Base-by-base conservation (phyloP, 192 early-diverging fungal species). In the Coemansia sp. region DNA sequence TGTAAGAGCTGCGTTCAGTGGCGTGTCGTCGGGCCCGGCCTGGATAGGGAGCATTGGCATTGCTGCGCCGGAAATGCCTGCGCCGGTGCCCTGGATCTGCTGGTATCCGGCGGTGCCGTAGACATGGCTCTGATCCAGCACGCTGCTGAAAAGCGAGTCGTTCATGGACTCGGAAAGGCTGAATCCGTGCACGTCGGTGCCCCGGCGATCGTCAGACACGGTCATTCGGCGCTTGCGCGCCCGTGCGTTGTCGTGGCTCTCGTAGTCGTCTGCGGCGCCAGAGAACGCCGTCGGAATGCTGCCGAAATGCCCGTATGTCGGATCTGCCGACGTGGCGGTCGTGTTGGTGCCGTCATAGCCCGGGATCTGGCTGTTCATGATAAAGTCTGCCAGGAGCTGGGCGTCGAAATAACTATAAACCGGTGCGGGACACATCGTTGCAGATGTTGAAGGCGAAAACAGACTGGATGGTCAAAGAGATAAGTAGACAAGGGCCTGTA, bases 331-430 rank as follows among this genome's bases (percentile, higher is more conserved):
- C 20, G 65, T 62, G 2, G 69, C 65, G 6, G 51, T 68, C 48
- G 65, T 62, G 57, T 68, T 67, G 27, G 67, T 50, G 51, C 57
- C 71, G 49, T 79, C 76, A 53, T 70, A 79, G 59, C 63, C 71
- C 27, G 71, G 64, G 34, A 73, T 61, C 64, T 79, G 70, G 67
- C 76, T 68, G 67, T 72, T 79, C 76, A 79, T 79, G 53, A 79
- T 79, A 39, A 79, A 67, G 54, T 79, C 76, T 19, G 71, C 76
- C 64, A 79, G 67, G 51, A 69, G 66, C 58, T 78, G 76, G 20
- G 71, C 67, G 71, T 79, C 76, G 42, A 79, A 79, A 73, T 79
- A 79, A 61, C 76, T 79, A 79, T 79, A 72, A 23, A 70, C 24
- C 11, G 76, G 68, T 24, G 71, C 71, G 32, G 76, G 76, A 27